Conservation (phyloP, 805 yeast species). For the Ogataea minuta region DNA sequence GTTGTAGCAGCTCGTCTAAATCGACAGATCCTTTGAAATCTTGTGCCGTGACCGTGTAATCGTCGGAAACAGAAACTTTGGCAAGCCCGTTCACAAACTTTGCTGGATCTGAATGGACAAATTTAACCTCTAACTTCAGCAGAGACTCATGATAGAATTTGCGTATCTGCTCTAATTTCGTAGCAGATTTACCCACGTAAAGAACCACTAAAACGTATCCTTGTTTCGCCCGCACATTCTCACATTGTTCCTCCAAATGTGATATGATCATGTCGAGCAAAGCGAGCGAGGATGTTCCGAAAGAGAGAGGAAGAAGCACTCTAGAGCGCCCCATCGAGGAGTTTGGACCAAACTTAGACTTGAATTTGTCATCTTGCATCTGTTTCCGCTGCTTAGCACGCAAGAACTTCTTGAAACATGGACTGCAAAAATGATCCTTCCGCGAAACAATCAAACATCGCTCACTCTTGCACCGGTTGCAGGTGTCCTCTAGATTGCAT, state of each 20-base stretch:
- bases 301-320: constrained; percentile 60
- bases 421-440: constrained; percentile 61
- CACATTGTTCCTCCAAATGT: constrained; percentile 58
- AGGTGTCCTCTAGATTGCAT: constrained; percentile 21
- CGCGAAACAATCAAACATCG: constrained; percentile 49
- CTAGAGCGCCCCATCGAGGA: constrained; percentile 35
- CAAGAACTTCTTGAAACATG: constrained; percentile 71
- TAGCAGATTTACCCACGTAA: constrained; percentile 41
- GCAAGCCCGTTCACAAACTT: constrained; percentile 37
- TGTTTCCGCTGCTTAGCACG: constrained; percentile 78
- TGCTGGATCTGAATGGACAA: constrained; percentile 42
- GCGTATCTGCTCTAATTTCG: neutral
- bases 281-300: constrained; percentile 66
- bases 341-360: constrained; percentile 58
- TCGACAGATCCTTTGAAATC: constrained; percentile 12
- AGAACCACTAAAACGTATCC: constrained; percentile 65
- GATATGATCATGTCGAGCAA: constrained; percentile 64
- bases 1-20: constrained; percentile 36
- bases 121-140: constrained; percentile 34
- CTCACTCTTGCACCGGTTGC: constrained; percentile 50
- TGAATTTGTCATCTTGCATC: constrained; percentile 69
- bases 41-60: constrained; percentile 22
- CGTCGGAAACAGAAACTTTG: constrained; percentile 35
- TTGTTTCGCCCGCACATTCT: constrained; percentile 54
- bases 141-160: constrained; percentile 10